Base-by-base conservation (phyloP, 768 basidiomycete genomes). In the Trametes meyenii region DNA sequence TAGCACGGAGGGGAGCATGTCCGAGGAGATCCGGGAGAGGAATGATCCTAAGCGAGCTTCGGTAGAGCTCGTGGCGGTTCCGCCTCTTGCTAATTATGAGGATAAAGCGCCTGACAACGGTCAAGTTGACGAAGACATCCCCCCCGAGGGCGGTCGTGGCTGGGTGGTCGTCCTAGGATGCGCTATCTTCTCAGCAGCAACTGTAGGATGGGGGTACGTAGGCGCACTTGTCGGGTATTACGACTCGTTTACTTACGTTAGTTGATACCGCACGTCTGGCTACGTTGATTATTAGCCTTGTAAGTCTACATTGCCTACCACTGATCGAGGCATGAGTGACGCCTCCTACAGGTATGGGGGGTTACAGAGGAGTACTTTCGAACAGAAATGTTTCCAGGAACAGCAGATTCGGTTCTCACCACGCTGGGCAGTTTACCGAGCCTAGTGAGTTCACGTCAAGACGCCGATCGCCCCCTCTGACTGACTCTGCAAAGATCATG, bases 91-190 rank as follows among this genome's bases (percentile, higher is more conserved):
- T 5, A 43, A 4, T 4, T 39, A 21, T 24, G 36, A 38, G 19
- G 29, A 44, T 35, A 26, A 50, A 14, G 38, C 36, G 12, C 5
- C 23, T 19, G 48, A 46, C 13, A 49, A 49, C 33, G 12, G 12
- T 3, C 6, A 16, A 5, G 10, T 45, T 16, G 38, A 54, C 26
- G 62, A 59, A 49, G 53, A 58, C 21, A 26, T 29, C 5, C 52
- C 57, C 54, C 71, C 71, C 0, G 74, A 75, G 40, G 74, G 73
- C 36, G 70, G 71, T 0, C 63, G 70, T 14, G 73, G 70, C 0
- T 74, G 73, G 73, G 60, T 73, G 3, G 72, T 74, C 11, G 71
- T 76, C n/a, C 44, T 70, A 5, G 75, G 73, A 0, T 73, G 73
- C 62, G 70, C 70, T 61, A 65, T 71, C 3, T 72, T 70, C 66